phyloP scores from a whole-genome alignment of 108 stramenopile genomes.

The Nannochloropsis oceanica region DNA sequence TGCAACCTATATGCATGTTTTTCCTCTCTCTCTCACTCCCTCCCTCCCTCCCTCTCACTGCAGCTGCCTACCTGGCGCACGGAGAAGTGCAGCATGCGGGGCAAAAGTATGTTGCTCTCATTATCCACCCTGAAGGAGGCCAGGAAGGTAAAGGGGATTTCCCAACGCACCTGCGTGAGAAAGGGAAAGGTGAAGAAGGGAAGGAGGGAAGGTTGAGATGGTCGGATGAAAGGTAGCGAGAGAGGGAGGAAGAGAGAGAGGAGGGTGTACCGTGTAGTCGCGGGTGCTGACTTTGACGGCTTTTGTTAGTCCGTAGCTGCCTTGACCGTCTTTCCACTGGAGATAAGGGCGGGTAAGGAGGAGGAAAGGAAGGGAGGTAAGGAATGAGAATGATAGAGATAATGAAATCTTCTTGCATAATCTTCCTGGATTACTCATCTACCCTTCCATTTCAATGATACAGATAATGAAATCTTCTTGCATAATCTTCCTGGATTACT shows the following conservation, averaged over 20 bases:
- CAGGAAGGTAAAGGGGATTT: not conserved
- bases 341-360: not conserved
- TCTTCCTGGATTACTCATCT: no score
- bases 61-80: not conserved
- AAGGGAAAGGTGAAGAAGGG: not conserved
- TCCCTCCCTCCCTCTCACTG: not conserved
- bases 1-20: not conserved
- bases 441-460: not conserved
- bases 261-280: not conserved
- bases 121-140: not conserved
- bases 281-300: not conserved
- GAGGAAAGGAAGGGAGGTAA: no score
- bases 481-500: no score
- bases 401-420: no score
- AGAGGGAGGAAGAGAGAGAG: not conserved
- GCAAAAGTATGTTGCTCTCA: not conserved
- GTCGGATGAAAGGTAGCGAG: not conserved
- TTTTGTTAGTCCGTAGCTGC: not conserved
- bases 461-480: no score
- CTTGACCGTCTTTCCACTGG: not conserved
- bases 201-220: not conserved
- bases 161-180: not conserved
- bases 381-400: no score
- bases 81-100: not conserved
- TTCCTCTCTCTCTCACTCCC: not conserved